A percentile compares a stretch with the other conserved stretches of the same genome.
phyloP scores from a whole-genome alignment of 225 moss, liverwort and hornwort species.

The Thuidium tamariscinum region DNA sequence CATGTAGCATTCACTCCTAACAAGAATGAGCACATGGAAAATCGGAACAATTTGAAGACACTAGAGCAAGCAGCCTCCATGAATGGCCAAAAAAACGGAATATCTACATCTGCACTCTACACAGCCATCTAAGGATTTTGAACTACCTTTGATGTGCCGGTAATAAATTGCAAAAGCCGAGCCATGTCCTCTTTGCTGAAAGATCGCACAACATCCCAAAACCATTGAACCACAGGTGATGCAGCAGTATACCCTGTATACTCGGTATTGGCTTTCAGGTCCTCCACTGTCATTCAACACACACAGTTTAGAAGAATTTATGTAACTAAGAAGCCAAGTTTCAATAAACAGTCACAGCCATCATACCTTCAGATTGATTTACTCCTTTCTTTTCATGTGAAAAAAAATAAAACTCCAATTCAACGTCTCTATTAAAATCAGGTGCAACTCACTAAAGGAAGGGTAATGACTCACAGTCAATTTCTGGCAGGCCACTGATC shows the following conservation, averaged over 20 bases:
- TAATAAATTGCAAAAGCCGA: constrained; percentile 88
- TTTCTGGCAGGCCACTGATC: constrained; percentile 94
- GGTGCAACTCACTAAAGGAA: neutral
- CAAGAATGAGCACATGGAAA: neutral
- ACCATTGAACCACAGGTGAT: constrained; percentile 88
- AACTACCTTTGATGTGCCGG: constrained; percentile 85
- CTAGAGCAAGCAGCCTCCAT: neutral
- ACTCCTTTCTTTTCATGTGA: neutral
- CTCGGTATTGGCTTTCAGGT: constrained; percentile 87
- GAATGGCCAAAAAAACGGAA: neutral
- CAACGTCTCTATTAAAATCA: neutral
- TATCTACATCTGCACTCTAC: neutral
- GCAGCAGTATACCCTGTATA: constrained; percentile 90
- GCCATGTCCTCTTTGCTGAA: constrained; percentile 99
- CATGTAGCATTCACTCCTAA: neutral
- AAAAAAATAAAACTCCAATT: neutral
- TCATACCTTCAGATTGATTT: neutral
- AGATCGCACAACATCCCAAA: constrained; percentile 87
- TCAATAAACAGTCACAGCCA: neutral
- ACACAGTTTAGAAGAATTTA: neutral
- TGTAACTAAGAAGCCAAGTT: neutral
- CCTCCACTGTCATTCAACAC: constrained; percentile 60
- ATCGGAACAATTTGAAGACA: neutral
- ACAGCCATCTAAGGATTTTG: neutral
- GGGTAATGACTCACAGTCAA: constrained; percentile 58